Evolutionary conservation across 2,329 filamentous ascomycete species (phyloP), one percentile per base, ranked within the genome.

Genomic region (Fusarium sp.): DNA sequence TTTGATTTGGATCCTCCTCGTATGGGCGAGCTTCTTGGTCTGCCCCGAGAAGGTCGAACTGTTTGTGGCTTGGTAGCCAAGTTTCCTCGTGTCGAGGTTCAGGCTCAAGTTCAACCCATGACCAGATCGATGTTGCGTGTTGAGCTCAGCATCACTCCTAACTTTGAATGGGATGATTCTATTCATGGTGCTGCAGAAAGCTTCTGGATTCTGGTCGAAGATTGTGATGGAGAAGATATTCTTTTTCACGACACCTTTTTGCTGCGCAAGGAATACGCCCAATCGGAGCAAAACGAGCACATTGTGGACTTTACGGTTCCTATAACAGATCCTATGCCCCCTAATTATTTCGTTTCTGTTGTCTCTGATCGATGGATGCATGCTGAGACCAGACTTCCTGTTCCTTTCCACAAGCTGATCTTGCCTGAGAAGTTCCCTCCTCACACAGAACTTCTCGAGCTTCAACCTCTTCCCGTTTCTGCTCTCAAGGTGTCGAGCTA

Each of bases 311-410:
- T 99, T 73, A 98, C 95, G 0, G 95, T 98, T 5, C 92, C 96
- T 1, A 97, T 99, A 71, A 94, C 93, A 1, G 96, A 99, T 72
- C 96, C 96, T 0, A 97, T 98, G 92, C 96, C 96, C 15, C 96
- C 96, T 0, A 97, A 99, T 79, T 99, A 99, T 82, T 99, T 99
- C 81, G 93, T 99, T 74, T 96, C 94, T 0, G 88, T 99, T 39
- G 82, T 97, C 20, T 98, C 95, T 5, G 96, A 99, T 78, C 87
- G 96, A 71, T 99, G 96, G 96, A 97, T 99, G 93, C 93, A 97
- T 77, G 93, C 95, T 1, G 94, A 99, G 81, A 97, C 94, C 2
- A 94, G 94, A 76, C 83, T 99, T 54, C 91, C 95, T 0, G 91
- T 99, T 3, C 95, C 94, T 1, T 98, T 99, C 82, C 92, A 97